Evolutionary conservation across 495 filamentous ascomycete genomes (phyloP), one percentile per base, ranked within the genome.

Genomic region (Podospora pseudopauciseta): DNA sequence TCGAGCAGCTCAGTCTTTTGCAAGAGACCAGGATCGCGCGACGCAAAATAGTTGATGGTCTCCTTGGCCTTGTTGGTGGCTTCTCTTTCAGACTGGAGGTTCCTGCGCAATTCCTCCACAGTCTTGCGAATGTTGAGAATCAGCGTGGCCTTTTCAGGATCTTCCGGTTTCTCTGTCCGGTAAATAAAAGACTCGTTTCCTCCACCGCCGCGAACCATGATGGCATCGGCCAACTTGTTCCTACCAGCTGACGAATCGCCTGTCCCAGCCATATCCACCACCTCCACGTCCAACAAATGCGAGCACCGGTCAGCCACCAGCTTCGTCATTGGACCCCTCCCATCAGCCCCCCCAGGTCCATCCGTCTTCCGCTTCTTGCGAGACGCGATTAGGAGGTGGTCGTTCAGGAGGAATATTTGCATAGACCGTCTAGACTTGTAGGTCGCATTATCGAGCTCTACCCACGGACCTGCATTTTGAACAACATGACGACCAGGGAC

Each of bases 401-500:
- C 95, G 74, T 99, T 99, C 5, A 99, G 84, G 63, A 99, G 80
- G 56, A 97, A 90, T 39, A 98, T 86, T 73, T 95, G 91, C 73
- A 97, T 92, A 18, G 92, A 86, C 19, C 93, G 84, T 63, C 91
- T 81, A 0, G 93, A 87, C 78, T 96, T 97, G 89, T 95, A 98
- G 0, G 95, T 99, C 18, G 95, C 95, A 60, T 94, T 93, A 78
- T 99, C 96, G 64, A 99, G 82, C 81, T 99, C 93, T 53, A 97
- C 89, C 95, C 95, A 99, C 63, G 90, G 85, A 3, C 90, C 88
- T 27, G 92, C 94, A 76, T 98, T 93, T 68, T 93, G 84, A 7
- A 98, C 86, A 56, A 99, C 91, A 76, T 98, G 95, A 57, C 95
- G 88, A 19, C 95, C 95, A 18, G 92, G 90, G 26, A 93, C 86